Conservation (phyloP, 2,329 filamentous ascomycete species). For the Calonectria hawksworthii region DNA sequence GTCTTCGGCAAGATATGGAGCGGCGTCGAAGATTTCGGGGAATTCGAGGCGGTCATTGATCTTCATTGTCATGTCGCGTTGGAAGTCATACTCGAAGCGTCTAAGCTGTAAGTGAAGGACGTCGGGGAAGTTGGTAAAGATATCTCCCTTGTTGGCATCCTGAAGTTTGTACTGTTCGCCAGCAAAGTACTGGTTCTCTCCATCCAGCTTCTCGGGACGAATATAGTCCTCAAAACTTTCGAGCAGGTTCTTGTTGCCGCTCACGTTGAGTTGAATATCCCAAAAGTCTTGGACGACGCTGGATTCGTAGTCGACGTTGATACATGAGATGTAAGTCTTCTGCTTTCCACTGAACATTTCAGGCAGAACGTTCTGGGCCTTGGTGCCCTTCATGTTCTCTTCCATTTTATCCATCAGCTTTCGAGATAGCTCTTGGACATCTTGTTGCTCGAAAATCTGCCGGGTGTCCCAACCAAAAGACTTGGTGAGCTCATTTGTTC, state of each 20-base stretch:
- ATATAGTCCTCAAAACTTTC: conserved; percentile 98
- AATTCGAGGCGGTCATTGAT: conserved; percentile 95
- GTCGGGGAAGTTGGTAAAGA: conserved; percentile 95
- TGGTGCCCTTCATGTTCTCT: conserved; percentile 97
- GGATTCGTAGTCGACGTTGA: conserved; percentile 98
- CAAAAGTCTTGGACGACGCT: conserved; percentile 97
- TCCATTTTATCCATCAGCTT: conserved; percentile 98
- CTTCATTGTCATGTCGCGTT: conserved; percentile 98
- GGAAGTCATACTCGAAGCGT: conserved; percentile 97
- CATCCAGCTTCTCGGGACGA: conserved; percentile 95
- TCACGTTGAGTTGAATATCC: conserved; percentile 98
- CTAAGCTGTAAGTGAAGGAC: conserved; percentile 96
- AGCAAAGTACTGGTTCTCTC: conserved; percentile 98
- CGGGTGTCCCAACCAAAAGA: conserved; percentile 99
- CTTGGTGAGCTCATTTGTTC: conserved; percentile 92
- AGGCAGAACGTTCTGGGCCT: conserved; percentile 88
- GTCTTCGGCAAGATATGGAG: conserved; percentile 87
- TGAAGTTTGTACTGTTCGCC: conserved; percentile 91
- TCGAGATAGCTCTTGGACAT: conserved; percentile 95
- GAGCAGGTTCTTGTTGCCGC: conserved; percentile 91
- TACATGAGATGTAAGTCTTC: conserved; percentile 98
- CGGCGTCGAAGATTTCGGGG: conserved; percentile 85
- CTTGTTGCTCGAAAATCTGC: conserved; percentile 98
- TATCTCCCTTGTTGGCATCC: conserved; percentile 97
- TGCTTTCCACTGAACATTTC: conserved; percentile 97